These are phyloP conservation scores for Suillus clintonianus DNA, from an alignment of 768 basidiomycete species.

Conservation along the genomic window DNA sequence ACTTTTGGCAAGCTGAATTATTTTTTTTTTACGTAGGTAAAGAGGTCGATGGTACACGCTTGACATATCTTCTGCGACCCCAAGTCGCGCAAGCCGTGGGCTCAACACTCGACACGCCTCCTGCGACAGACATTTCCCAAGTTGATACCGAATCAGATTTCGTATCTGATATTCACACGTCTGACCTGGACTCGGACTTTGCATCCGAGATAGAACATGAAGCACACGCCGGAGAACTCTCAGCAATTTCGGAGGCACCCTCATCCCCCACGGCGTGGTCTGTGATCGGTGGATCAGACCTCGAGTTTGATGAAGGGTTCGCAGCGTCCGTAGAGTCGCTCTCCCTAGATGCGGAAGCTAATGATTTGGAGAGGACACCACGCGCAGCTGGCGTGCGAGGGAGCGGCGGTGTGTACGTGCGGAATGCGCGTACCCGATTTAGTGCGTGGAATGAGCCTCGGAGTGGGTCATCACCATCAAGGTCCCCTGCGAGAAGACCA, in stretches of 20 bases:
- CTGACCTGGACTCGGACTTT: conserved; percentile 42
- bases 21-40: conserved; percentile 33
- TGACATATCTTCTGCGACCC: conserved; percentile 81
- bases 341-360: conserved; percentile 29
- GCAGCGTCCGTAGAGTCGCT: conserved; percentile 36
- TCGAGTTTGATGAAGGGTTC: conserved; percentile 33
- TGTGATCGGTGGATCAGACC: conserved; percentile 32
- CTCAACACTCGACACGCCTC: conserved; percentile 64
- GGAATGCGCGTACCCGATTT: conserved; percentile 29
- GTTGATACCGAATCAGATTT: conserved; percentile 53
- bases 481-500: conserved; percentile 50
- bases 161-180: conserved; percentile 52
- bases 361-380: conserved; percentile 6
- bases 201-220: conserved; percentile 25
- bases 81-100: conserved; percentile 61
- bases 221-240: conserved; percentile 17
- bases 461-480: conserved; percentile 55
- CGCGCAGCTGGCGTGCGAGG: neutral
- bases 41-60: conserved; percentile 52
- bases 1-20: neutral
- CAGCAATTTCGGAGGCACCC: conserved; percentile 29
- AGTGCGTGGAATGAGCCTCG: conserved; percentile 33
- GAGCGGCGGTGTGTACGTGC: conserved; percentile 17
- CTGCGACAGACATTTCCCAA: conserved; percentile 64
- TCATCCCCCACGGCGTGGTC: conserved; percentile 41